Conservation (phyloP, 352 stramenopile species). For the Thalassiosira hispida region DNA sequence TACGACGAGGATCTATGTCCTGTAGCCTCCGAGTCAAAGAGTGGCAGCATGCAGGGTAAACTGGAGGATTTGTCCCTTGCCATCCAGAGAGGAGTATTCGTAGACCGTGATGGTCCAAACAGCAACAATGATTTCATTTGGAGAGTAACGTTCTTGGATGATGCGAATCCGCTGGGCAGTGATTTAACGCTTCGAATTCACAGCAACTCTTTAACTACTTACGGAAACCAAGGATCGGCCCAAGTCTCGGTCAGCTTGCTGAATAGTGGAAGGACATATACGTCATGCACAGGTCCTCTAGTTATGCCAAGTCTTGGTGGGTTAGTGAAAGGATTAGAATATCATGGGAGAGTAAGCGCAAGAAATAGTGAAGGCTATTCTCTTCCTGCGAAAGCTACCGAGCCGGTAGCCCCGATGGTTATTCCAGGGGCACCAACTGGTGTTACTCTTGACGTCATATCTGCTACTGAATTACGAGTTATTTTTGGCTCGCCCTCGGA, state of each 20-base stretch:
- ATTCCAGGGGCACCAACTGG: slow-evolving; percentile 87
- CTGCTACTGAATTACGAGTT: slow-evolving; percentile 88
- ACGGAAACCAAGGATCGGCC: slow-evolving; percentile 75
- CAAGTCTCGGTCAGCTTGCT: slow-evolving; percentile 79
- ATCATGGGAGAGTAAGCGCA: slow-evolving; percentile 92
- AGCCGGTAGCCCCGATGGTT: slow-evolving; percentile 86
- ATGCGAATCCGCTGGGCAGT: slow-evolving; percentile 76
- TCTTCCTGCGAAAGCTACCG: slow-evolving; percentile 67
- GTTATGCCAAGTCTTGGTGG: slow-evolving; percentile 85
- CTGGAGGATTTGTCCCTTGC: slow-evolving; percentile 68
- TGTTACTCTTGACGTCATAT: slow-evolving; percentile 88
- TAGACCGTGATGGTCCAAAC: slow-evolving; percentile 83
- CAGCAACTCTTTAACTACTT: slow-evolving; percentile 59
- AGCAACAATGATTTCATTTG: slow-evolving; percentile 85
- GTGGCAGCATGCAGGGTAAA: slow-evolving; percentile 77
- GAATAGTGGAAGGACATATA: slow-evolving; percentile 83
- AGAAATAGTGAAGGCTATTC: slow-evolving; percentile 93
- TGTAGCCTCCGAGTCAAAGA: slow-evolving; percentile 34
- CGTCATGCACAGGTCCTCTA: slow-evolving; percentile 86
- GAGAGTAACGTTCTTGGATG: slow-evolving; percentile 91
- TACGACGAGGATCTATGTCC: slow-evolving; percentile 56
- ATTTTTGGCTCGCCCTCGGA: slow-evolving; percentile 90
- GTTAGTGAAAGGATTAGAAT: slow-evolving; percentile 91
- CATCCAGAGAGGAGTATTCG: slow-evolving; percentile 79
- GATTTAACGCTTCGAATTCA: slow-evolving; percentile 84